Base-by-base conservation (phyloP, 1,284 basidiomycete genomes). In the Cerioporus squamosus region DNA sequence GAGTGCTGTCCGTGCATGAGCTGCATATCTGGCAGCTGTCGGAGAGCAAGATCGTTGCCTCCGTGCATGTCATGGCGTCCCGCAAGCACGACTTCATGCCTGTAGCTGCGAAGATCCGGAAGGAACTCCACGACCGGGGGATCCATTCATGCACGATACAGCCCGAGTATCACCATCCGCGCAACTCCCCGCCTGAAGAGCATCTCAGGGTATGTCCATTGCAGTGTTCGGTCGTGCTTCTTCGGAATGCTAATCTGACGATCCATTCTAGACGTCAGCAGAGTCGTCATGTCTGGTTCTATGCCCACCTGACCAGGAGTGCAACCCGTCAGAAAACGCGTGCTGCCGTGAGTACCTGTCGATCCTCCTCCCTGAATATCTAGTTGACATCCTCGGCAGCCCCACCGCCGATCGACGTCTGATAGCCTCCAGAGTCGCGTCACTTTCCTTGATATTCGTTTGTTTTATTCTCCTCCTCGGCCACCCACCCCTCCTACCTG, bases 11-110 rank as follows among this genome's bases (percentile, higher is more conserved):
- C 24, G 82, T 99, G 31, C 97, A 99, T 72, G 95, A 96, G 69
- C 82, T 99, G 31, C 97, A 99, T 75, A 87, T 99, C 54, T 99
- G 97, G 97, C 95, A 97, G 71, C 79, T 96, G 33, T 90, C 88
- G 17, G 92, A 94, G 74, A 82, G 81, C 62, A 98, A 97, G 71
- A 87, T 95, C 52, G 93, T 99, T 38, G 97, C 97, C 5, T 96
- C 93, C 0, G 95, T 99, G 18, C 97, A 99, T 75, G 93, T 99
- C 47, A 84, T 94, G 62, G 89, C 96, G 23, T 88, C 87, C 31
- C 83, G 87, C 55, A 81, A 83, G 44, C 83, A 86, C 59, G 93
- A 97, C 68, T 98, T 98, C 74, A 98, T 98, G 93, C 85, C 84
- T 5, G 87, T 97, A 45, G 94, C 95, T 3, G 85, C 84, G 47